Percentiles rank a stretch among this genome's conserved stretches.
These are phyloP conservation scores for Flagelloscypha sp. DNA, from an alignment of 768 basidiomycete species.

Conservation along the genomic window DNA sequence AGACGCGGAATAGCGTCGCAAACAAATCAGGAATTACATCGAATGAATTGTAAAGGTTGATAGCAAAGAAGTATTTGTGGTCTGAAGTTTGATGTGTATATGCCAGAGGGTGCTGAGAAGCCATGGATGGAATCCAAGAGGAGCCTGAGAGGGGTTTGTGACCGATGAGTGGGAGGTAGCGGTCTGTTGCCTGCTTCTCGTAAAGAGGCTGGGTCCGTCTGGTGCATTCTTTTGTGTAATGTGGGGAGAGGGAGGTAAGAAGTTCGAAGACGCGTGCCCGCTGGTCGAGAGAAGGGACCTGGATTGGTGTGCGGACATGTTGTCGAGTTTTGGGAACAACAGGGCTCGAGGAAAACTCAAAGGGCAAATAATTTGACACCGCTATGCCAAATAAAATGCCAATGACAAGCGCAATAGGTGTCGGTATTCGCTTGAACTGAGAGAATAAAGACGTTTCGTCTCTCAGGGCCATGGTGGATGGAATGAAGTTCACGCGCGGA, in stretches of 20 bases:
- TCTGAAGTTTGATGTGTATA: constrained; percentile 39
- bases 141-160: constrained; percentile 50
- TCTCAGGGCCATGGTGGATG: constrained; percentile 4
- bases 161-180: constrained; percentile 80
- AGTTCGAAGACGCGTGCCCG: constrained; percentile 81
- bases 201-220: constrained; percentile 80
- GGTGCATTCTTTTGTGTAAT: constrained; percentile 91
- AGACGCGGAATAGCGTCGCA: constrained; percentile 89
- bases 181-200: constrained; percentile 72
- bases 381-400: constrained; percentile 54
- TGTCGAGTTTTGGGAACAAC: constrained; percentile 42
- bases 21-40: constrained; percentile 97
- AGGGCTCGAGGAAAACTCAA: constrained; percentile 22
- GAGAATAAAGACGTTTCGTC: constrained; percentile 7
- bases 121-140: constrained; percentile 51
- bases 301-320: constrained; percentile 53
- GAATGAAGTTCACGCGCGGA: constrained; percentile 1
- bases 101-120: constrained; percentile 29
- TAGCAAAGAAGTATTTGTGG: constrained; percentile 99
- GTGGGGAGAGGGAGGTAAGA: constrained; percentile 78
- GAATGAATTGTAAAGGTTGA: constrained; percentile 99
- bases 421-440: constrained; percentile 40
- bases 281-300: constrained; percentile 76
- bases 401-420: constrained; percentile 47
- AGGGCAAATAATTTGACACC: constrained; percentile 16